A percentile compares a stretch with the other conserved stretches of the same genome.
Conservation (phyloP, 192 early-diverging fungal species). For the Umbelopsis vinacea region DNA sequence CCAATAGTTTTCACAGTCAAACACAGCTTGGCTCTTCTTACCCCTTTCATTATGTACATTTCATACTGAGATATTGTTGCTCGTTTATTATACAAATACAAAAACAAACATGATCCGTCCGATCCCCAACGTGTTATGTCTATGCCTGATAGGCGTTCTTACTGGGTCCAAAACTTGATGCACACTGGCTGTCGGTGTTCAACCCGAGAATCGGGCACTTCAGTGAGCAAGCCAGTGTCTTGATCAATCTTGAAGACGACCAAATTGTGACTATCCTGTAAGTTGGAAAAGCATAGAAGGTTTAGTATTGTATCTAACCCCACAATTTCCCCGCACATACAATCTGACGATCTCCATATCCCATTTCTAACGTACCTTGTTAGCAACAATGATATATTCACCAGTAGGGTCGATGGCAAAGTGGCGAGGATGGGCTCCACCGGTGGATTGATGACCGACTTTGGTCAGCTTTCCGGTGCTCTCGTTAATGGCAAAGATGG, state of each 20-base stretch:
- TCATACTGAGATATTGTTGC: slow-evolving; percentile 8
- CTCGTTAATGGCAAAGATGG: slow-evolving; percentile 33
- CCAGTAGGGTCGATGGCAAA: slow-evolving; percentile 42
- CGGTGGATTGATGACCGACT: slow-evolving; percentile 22
- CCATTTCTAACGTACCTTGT: slow-evolving; percentile 38
- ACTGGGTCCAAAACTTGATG: slow-evolving; percentile 38
- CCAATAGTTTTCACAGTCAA: background rate
- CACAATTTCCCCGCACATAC: too few relatives aligned
- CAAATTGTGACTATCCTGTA: slow-evolving; percentile 35
- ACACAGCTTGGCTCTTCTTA: background rate
- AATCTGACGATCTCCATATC: too few relatives aligned
- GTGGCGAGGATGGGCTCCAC: slow-evolving; percentile 38
- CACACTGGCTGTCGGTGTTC: slow-evolving; percentile 32
- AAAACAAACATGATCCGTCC: background rate
- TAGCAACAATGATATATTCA: slow-evolving; percentile 33
- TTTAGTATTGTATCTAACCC: background rate
- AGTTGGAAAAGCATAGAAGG: background rate
- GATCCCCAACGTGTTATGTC: background rate
- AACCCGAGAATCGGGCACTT: background rate
- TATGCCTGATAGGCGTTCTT: background rate
- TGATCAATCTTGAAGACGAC: slow-evolving; percentile 37
- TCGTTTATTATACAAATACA: slow-evolving; percentile 21
- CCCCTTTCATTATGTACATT: slow-evolving; percentile 21
- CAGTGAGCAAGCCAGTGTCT: slow-evolving; percentile 26
- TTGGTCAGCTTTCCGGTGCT: slow-evolving; percentile 32